These are phyloP conservation scores for Clavispora asparagi DNA, from an alignment of 805 yeast species.

Conservation along the genomic window DNA sequence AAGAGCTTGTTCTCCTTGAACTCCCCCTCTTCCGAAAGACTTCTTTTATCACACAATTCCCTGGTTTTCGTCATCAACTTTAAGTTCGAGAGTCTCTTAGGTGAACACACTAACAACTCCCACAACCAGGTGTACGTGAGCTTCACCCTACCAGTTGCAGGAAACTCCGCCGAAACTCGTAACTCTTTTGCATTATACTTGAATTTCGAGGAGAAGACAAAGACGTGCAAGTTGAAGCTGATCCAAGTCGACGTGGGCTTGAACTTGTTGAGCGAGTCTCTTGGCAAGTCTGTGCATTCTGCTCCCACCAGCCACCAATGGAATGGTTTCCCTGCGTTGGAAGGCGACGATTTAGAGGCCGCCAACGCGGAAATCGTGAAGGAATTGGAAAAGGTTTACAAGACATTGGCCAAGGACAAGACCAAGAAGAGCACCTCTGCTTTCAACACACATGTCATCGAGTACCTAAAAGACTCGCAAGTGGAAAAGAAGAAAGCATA, in stretches of 20 bases:
- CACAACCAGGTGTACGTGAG: slow-evolving; percentile 18
- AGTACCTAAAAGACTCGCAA: slow-evolving; percentile 9
- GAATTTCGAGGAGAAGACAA: slow-evolving; percentile 37
- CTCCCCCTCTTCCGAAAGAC: slow-evolving; percentile 41
- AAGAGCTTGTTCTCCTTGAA: slow-evolving; percentile 23
- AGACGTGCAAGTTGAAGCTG: slow-evolving; percentile 39
- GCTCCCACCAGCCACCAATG: slow-evolving; percentile 8
- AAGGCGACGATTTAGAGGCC: slow-evolving; percentile 16
- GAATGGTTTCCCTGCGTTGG: slow-evolving; percentile 22
- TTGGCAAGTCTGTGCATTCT: slow-evolving; percentile 52
- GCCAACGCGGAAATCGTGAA: slow-evolving; percentile 6
- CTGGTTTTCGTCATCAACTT: slow-evolving; percentile 41
- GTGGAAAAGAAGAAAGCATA: neutral
- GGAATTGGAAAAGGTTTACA: slow-evolving; percentile 18
- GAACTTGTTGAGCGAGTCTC: slow-evolving; percentile 61
- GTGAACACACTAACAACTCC: slow-evolving; percentile 21
- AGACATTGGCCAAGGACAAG: slow-evolving; percentile 3
- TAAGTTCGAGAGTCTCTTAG: slow-evolving; percentile 38
- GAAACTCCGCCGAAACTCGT: slow-evolving; percentile 36
- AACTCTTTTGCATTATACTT: slow-evolving; percentile 40
- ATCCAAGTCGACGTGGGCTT: slow-evolving; percentile 56
- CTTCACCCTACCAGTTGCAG: slow-evolving; percentile 30
- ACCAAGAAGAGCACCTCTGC: slow-evolving; percentile 1
- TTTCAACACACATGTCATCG: slow-evolving; percentile 23
- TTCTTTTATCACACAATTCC: slow-evolving; percentile 37